Evolutionary conservation across 352 stramenopile species (phyloP), one percentile per base, ranked within the genome.

Genomic region (Plasmopara viticola): DNA sequence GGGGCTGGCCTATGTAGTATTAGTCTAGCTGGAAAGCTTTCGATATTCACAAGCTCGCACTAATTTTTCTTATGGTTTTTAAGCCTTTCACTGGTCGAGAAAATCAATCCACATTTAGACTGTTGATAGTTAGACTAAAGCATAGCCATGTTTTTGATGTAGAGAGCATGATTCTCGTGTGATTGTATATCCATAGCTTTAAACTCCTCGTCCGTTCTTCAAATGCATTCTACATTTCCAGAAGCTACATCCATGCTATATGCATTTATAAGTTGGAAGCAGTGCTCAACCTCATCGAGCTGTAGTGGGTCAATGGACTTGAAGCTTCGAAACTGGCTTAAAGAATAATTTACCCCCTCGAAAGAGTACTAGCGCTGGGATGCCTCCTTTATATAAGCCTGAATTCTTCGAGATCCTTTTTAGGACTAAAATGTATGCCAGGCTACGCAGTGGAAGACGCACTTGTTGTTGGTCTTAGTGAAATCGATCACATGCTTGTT

Each of bases 201-300:
- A n/a, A 17, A 46, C 14, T 31, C 17, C 18, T 33, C 33, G 13
- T 46, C 18, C 14, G 41, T 15, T 33, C 41, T 20, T n/a, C 41
- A 8, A 46, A 33, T 33, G 41, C 41, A 31, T 7, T 46, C 41
- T n/a, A 46, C 29, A 9, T 42, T 48, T 42, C 40, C 28, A 34
- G 39, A 43, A 7, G 15, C 39, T n/a, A 55, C 9, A 55, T 48
- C 29, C 48, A 48, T 55, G 0, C 1, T 47, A 34, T 35, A 55
- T 8, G 48, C 48, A 8, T 55, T 54, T 12, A 54, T 47, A 13
- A 54, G 48, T 33, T 48, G 5, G 48, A 54, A 54, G 48, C 48
- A 54, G 13, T 54, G 28, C 4, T 54, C 38, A 54, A 47, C 4
- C 37, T 47, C 38, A 31, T 54, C 48, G 10, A 55, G 30, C 30